Evolutionary conservation across 1,284 basidiomycete genomes (phyloP), one percentile per base, ranked within the genome.

Genomic region (Gomphus bonarii): DNA sequence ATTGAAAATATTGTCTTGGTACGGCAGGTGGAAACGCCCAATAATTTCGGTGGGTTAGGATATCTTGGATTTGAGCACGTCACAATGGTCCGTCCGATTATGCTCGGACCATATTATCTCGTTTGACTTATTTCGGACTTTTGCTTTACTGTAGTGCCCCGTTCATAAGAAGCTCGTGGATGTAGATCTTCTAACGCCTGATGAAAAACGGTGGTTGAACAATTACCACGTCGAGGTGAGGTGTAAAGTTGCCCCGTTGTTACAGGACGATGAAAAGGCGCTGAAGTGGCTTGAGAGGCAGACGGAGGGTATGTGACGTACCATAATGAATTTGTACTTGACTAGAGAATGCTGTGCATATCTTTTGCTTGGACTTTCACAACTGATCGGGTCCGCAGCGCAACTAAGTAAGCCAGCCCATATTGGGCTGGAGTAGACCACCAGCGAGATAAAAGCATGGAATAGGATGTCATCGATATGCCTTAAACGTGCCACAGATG

Each of bases 1-100:
- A 94, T 97, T 64, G 95, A 99, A 72, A 93, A 84, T 67, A 78
- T 95, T 44, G 82, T 94, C 16, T 74, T 93, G 30, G 85, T 95
- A 8, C 77, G 79, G 59, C 78, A 85, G 40, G 84, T 73, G 6
- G 69, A 84, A 59, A 94, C 91, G 1, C 81, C 76, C 6, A 80
- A 94, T 68, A 90, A 92, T 67, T 97, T 95, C 68, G 92, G 91
- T 3, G 78, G 82, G 50, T 88, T 85, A 62, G 88, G 85, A 2
- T 97, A 82, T 69, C 76, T 95, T 25, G 76, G 82, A 8, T 89
- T 95, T 62, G 93, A 97, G 70, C 76, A 80, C 60, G 76, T 97
- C 58, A 95, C 94, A 0, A 81, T 94, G 88, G 77, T 81, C 43
- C 36, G 71, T 64, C 12, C n/a, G 10, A 31, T 30, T n/a, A 12